Conservation (phyloP, 495 filamentous ascomycete species). For the Xylaria scruposa region DNA sequence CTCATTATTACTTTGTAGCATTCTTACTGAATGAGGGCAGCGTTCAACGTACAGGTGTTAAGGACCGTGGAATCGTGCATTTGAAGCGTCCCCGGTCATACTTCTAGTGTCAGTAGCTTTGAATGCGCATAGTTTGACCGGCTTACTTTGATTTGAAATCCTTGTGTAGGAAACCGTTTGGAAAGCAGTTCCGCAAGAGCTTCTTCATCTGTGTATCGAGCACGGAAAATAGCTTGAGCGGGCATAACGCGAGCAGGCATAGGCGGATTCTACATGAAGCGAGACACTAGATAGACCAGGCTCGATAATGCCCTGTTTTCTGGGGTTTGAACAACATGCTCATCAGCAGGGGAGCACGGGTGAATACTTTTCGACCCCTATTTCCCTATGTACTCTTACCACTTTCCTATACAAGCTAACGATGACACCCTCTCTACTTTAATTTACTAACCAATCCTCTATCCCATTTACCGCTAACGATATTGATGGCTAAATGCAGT, state of each 20-base stretch:
- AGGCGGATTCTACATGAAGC: background rate
- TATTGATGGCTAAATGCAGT: too few species aligned
- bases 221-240: background rate
- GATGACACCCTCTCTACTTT: too few species aligned
- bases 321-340: background rate
- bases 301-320: background rate
- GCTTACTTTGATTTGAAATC: background rate
- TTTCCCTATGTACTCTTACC: background rate
- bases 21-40: background rate
- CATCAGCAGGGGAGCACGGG: background rate
- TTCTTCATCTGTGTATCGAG: slow-evolving; percentile 1
- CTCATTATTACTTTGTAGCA: background rate
- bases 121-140: background rate
- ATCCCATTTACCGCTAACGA: too few species aligned
- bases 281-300: background rate
- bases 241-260: background rate
- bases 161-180: background rate
- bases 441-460: too few species aligned
- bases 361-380: background rate
- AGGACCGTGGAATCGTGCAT: background rate
- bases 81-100: slow-evolving; percentile 1
- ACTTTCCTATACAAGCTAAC: too few species aligned
- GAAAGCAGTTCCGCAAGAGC: background rate
- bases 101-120: background rate
- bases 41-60: background rate